Base-by-base conservation (phyloP, 257 asterid genomes). In the Orobanche coerulescens region DNA sequence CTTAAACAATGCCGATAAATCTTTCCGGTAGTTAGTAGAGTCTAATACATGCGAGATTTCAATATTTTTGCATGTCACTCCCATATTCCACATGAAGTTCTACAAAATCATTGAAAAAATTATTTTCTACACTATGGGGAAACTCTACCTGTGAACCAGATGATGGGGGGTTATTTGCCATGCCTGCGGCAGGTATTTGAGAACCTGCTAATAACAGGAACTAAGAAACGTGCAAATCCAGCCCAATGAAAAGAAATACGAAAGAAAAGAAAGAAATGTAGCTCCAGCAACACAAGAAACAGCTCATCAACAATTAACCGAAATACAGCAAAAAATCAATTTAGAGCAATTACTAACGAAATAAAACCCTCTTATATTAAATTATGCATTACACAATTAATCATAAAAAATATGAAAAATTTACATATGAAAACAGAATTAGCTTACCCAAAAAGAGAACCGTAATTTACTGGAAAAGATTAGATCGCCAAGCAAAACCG, bases 131-230 rank as follows among this genome's bases (percentile, higher is more conserved):
- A 13, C 40, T 1, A 49, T 37, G 48, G 43, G 13, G 68, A 11
- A 55, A 66, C 44, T 26, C 49, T 73, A 87, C 95, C 91, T 81
- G 94, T 50, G 89, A 74, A 81, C 91, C 91, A 69, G 91, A 75
- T n/a, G 95, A 54, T 11, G 89, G 94, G n/a, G 84, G 88, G 64
- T 87, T 84, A 71, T 71, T 77, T 33, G 90, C 87, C 95, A 87
- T 87, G 66, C 46, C 66, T 65, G 58, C 72, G 58, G 63, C 75
- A 70, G 31, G 69, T 72, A 72, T 55, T 40, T 54, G 34, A 15
- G 47, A 64, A 58, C 61, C 85, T 73, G 73, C 72, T 67, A 54
- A 51, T 3, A 22, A 11, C 5, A 44, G 65, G 31, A 57, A 31
- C 36, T 24, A 15, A 43, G 10, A 11, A 54, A 57, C 31, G 15